A percentile compares a stretch with the other conserved stretches of the same genome.
Conservation (phyloP, 164 flowering plant species). For the Stephania cephalantha region DNA sequence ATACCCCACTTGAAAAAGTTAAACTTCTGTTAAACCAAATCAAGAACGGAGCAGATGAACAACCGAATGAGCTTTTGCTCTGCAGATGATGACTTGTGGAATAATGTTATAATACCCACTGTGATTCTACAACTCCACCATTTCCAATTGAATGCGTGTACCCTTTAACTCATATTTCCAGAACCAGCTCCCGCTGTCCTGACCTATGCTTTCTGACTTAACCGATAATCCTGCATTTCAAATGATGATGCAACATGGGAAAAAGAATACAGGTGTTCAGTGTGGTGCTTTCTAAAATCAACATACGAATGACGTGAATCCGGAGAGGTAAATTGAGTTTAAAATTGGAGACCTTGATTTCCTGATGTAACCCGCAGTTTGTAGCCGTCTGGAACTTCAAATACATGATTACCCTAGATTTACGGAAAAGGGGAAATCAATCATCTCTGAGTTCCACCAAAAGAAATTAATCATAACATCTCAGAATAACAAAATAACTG, state of each 20-base stretch:
- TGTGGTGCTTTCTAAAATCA: background rate
- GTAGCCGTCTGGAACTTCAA: constrained; percentile 86
- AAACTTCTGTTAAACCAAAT: constrained; percentile 63
- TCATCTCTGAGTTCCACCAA: background rate
- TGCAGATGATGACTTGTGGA: constrained; percentile 59
- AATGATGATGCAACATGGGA: background rate
- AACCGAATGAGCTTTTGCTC: constrained; percentile 10
- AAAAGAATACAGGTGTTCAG: background rate
- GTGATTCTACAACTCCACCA: constrained; percentile 45
- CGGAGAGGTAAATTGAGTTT: background rate
- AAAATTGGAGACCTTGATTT: constrained; percentile 45
- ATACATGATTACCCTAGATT: constrained; percentile 76
- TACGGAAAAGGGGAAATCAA: background rate
- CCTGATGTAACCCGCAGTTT: constrained; percentile 59
- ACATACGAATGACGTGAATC: background rate
- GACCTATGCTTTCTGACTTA: constrained; percentile 44
- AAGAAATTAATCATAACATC: no score
- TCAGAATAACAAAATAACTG: no score
- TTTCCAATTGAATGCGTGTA: constrained; percentile 50
- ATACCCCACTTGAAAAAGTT: constrained; percentile 21
- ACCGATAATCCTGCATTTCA: constrained; percentile 48
- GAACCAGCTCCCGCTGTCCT: constrained; percentile 78
- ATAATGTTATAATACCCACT: constrained; percentile 2
- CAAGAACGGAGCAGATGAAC: constrained; percentile 3
- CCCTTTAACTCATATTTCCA: constrained; percentile 73